Base-by-base conservation (phyloP, 257 asterid species). In the Eustoma russellianum region DNA sequence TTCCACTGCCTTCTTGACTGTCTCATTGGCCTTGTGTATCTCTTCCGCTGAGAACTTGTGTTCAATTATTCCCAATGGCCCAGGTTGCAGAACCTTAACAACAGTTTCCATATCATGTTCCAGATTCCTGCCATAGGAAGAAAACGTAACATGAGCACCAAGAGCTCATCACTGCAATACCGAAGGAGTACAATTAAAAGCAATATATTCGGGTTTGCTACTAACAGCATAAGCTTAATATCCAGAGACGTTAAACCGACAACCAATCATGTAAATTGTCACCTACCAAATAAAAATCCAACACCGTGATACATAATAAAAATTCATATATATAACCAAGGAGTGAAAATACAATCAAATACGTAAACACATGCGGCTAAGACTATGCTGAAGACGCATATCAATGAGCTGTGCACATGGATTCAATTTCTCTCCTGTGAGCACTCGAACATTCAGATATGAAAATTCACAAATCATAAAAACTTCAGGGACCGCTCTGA, bases 61-160 rank as follows among this genome's bases (percentile, higher is more conserved):
- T 66, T 90, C 96, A 12, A 86, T 51, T 49, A 90, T 80, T 62
- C 98, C 98, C 76, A 90, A 58, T 6, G 96, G 96, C 15, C 98
- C 96, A 51, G 98, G 98, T 60, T 86, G 95, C 53, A 90, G 79
- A 30, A 78, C 93, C 64, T 65, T 81, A 56, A 81, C 83, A 34
- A 90, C 96, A 50, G 95, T 90, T 64, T 86, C 97, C 81, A 86
- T n/a, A 55, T 86, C 97, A 62, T 74, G 81, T 74, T 86, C 98
- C 70, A 90, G 72, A 73, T 76, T 81, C 85, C 98, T 91, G 74
- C 48, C 62, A 60, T 28, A 60, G n/a, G 33, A 52, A 12, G 33
- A 24, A 60, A 44, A 33, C 43, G 0, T 17, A 8, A 28, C 46
- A 15, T 15, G 11, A 34, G 9, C 12, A 16, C 12, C 10, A 10